Evolutionary conservation across 73 alveolate species (phyloP).

Genomic region (Stentor coeruleus): DNA sequence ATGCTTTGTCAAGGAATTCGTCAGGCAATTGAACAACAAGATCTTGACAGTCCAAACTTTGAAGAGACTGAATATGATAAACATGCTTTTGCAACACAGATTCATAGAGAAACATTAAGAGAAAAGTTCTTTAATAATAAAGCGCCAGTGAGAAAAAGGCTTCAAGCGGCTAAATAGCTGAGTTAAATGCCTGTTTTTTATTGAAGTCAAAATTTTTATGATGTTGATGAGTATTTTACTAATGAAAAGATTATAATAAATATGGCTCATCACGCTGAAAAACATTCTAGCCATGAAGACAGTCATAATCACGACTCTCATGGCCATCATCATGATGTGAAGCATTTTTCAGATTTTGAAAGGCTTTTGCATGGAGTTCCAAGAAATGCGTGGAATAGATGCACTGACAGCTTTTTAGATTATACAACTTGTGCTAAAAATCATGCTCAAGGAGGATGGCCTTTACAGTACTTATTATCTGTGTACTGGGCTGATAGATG

Average conservation of each 20-base stretch:
- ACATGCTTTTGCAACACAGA: not conserved
- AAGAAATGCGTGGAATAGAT: not conserved
- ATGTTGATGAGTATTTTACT: no score
- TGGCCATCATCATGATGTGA: not conserved
- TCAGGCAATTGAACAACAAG: not conserved
- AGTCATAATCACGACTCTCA: not conserved
- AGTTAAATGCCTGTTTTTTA: no score
- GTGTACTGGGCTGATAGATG: not conserved
- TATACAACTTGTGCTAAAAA: not conserved
- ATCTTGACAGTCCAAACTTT: not conserved
- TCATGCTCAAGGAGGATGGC: not conserved
- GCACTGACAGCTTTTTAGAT: not conserved
- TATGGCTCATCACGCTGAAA: not conserved
- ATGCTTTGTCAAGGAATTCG: slow-evolving; percentile 27
- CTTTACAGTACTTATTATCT: not conserved
- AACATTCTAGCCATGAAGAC: not conserved
- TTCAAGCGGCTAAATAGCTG: no score
- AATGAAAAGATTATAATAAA: not conserved
- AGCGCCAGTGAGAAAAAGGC: no score
- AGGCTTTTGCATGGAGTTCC: not conserved
- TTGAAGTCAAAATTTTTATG: not conserved
- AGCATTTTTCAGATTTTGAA: not conserved
- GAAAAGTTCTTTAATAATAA: not conserved
- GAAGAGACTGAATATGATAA: not conserved
- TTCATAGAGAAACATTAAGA: not conserved